Percentiles rank a stretch among this genome's conserved stretches.
phyloP scores from a whole-genome alignment of 805 yeast genomes.

The Allodekkera sacchari region DNA sequence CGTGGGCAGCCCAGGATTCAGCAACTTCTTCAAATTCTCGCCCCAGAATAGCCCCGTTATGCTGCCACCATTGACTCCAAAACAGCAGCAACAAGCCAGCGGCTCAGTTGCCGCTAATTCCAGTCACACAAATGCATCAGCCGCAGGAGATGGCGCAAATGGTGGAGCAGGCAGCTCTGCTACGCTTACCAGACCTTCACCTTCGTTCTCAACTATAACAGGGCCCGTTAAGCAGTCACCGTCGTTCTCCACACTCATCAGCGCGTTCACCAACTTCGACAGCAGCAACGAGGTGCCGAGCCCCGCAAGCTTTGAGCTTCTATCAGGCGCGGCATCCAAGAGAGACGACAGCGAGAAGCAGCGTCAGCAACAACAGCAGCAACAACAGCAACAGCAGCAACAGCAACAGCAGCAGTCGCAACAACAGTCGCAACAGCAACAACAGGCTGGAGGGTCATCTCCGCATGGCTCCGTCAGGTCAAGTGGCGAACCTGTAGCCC shows the following conservation, averaged over 20 bases:
- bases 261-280: conserved; percentile 23
- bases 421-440: neutral
- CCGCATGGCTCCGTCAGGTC: no score
- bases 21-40: no score
- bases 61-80: no score
- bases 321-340: conserved; percentile 7
- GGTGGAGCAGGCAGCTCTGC: neutral
- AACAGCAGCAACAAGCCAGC: no score
- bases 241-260: conserved; percentile 18
- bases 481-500: no score
- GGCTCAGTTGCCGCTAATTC: no score
- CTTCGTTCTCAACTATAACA: neutral
- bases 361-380: neutral
- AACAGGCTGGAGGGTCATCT: neutral
- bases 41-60: no score
- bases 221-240: conserved; percentile 15
- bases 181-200: neutral
- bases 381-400: neutral
- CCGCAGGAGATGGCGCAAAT: no score
- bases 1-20: no score
- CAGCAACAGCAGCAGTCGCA: conserved; percentile 1
- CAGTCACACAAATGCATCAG: no score
- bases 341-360: neutral
- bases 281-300: conserved; percentile 15
- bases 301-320: conserved; percentile 17